These are phyloP conservation scores for Sporisorium exsertum DNA, from an alignment of 1,284 basidiomycete species.

Conservation along the genomic window DNA sequence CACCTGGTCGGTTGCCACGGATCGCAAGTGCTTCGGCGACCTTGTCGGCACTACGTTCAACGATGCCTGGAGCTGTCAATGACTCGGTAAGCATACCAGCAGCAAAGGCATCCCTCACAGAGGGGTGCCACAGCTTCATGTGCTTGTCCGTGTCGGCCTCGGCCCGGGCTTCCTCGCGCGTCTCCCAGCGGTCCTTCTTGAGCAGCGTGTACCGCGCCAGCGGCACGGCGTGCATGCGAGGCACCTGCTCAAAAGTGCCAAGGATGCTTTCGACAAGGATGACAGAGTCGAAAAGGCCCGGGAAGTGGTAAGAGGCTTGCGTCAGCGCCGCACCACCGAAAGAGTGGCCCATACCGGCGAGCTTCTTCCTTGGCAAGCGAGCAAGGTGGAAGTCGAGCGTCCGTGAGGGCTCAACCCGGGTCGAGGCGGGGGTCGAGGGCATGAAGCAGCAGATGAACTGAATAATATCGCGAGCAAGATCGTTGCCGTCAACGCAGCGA, in stretches of 20 bases:
- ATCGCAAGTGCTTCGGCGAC: slow-evolving; percentile 43
- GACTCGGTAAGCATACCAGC: slow-evolving; percentile 44
- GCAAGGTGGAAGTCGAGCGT: slow-evolving; percentile 48
- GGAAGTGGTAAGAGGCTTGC: slow-evolving; percentile 41
- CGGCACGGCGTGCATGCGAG: slow-evolving; percentile 32
- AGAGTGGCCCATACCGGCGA: slow-evolving; percentile 51
- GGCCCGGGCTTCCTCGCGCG: slow-evolving; percentile 33
- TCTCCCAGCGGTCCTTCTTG: slow-evolving; percentile 42
- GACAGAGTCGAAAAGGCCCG: slow-evolving; percentile 42
- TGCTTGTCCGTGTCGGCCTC: slow-evolving; percentile 42
- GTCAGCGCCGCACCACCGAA: slow-evolving; percentile 40
- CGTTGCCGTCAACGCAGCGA: slow-evolving; percentile 51
- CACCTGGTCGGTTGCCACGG: slow-evolving; percentile 45
- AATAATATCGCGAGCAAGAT: slow-evolving; percentile 43
- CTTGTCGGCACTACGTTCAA: slow-evolving; percentile 44
- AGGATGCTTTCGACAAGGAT: slow-evolving; percentile 43
- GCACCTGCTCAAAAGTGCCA: slow-evolving; percentile 28
- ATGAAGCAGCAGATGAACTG: slow-evolving; percentile 53
- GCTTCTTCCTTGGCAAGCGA: slow-evolving; percentile 40
- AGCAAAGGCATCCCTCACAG: slow-evolving; percentile 39
- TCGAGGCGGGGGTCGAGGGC: slow-evolving; percentile 36
- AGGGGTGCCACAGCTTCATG: slow-evolving; percentile 43
- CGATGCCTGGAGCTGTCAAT: slow-evolving; percentile 25
- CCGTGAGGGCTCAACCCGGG: slow-evolving; percentile 35
- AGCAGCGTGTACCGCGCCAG: slow-evolving; percentile 48